A percentile compares a stretch with the other conserved stretches of the same genome.
phyloP scores from a whole-genome alignment of 495 filamentous ascomycete species.

The Penicillium samsonianum region DNA sequence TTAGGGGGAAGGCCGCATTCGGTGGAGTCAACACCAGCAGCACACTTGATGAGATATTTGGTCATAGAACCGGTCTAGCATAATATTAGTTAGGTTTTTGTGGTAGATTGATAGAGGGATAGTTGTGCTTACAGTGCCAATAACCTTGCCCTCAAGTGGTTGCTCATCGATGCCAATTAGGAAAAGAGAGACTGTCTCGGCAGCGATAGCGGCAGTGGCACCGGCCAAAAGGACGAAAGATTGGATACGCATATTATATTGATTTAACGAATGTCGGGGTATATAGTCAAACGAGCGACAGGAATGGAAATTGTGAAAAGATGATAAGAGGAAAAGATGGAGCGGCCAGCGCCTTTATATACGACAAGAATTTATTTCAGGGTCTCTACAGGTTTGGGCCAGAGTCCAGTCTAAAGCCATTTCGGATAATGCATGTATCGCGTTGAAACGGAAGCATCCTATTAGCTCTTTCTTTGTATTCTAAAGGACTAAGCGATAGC shows the following conservation, averaged over 20 bases:
- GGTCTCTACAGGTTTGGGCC: no score
- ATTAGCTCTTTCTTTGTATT: not conserved
- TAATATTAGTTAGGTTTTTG: not conserved
- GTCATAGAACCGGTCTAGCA: conserved; percentile 17
- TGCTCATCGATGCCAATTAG: conserved; percentile 16
- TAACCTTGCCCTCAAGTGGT: conserved; percentile 8
- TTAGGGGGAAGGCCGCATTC: conserved; percentile 8
- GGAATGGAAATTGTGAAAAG: not conserved
- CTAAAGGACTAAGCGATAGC: not conserved
- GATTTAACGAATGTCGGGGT: not conserved
- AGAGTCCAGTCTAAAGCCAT: not conserved
- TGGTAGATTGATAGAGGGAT: not conserved
- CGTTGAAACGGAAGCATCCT: not conserved
- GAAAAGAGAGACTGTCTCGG: conserved; percentile 21
- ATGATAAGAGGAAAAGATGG: no score
- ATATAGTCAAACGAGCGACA: conserved; percentile 1
- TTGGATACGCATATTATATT: conserved; percentile 13
- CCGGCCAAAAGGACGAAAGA: conserved; percentile 20
- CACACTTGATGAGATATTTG: conserved; percentile 17
- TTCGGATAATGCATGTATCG: not conserved
- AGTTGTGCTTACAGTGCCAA: conserved; percentile 14
- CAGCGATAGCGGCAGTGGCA: conserved; percentile 12
- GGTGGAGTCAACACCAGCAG: conserved; percentile 1
- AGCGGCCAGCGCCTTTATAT: no score
- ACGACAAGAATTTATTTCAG: no score